Evolutionary conservation across 225 moss, liverwort and hornwort genomes (phyloP).

Genomic region (Climacium dendroides): DNA sequence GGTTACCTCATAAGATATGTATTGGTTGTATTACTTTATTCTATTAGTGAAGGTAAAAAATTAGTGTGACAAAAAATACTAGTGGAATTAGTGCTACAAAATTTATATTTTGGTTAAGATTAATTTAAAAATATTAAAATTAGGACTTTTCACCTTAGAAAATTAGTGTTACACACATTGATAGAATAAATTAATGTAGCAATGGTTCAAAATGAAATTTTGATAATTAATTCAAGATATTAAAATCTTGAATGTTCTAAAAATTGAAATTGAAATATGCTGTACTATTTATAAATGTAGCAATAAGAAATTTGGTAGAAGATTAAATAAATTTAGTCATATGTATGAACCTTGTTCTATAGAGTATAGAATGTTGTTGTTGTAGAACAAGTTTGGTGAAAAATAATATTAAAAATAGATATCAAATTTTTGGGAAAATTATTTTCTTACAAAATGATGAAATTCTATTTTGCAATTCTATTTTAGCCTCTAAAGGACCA

Average conservation of each 20-base stretch:
- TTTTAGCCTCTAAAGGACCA: not conserved
- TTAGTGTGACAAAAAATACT: not conserved
- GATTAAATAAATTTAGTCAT: no score
- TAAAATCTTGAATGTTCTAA: no score
- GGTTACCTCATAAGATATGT: not conserved
- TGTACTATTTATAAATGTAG: not conserved
- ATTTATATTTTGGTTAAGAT: no score
- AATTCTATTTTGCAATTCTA: not conserved
- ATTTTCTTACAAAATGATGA: not conserved
- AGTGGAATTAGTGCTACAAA: no score
- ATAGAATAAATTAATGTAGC: not conserved
- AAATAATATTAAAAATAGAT: not conserved
- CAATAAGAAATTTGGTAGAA: not conserved
- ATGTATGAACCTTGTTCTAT: not conserved
- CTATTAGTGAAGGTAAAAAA: not conserved
- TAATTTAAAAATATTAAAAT: not conserved
- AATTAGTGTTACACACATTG: not conserved
- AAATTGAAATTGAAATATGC: not conserved
- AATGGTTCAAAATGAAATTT: not conserved
- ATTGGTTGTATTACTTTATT: not conserved
- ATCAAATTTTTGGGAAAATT: no score
- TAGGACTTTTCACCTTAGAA: not conserved
- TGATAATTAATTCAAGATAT: not conserved
- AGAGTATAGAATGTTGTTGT: not conserved
- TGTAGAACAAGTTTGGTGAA: not conserved